A percentile compares a stretch with the other conserved stretches of the same genome.
Evolutionary conservation across 2,329 filamentous ascomycete genomes (phyloP).

Genomic region (Didymella segeticola): DNA sequence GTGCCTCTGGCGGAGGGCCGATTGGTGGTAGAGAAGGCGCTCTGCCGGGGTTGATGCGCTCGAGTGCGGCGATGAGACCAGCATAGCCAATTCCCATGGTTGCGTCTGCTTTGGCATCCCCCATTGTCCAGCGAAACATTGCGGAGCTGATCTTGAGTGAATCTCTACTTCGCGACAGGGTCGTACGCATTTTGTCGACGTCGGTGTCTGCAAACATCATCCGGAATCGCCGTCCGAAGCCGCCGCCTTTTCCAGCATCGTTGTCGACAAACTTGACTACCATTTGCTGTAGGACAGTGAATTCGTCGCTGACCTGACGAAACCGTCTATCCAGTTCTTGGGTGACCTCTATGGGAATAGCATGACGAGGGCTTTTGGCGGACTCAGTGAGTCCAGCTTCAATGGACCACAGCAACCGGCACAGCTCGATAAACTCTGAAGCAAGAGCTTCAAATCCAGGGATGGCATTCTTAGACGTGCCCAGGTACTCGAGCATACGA

Average conservation of each 20-base stretch:
- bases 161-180: conserved; percentile 65
- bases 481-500: conserved; percentile 48
- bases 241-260: conserved; percentile 63
- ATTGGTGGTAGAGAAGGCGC: conserved; percentile 33
- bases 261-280: conserved; percentile 66
- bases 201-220: conserved; percentile 63
- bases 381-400: conserved; percentile 65
- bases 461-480: conserved; percentile 44
- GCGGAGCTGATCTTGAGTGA: conserved; percentile 68
- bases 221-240: conserved; percentile 67
- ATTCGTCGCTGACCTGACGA: conserved; percentile 65
- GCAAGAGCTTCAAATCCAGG: conserved; percentile 61
- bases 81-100: conserved; percentile 72
- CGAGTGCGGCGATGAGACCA: conserved; percentile 69
- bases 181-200: conserved; percentile 65
- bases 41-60: conserved; percentile 54
- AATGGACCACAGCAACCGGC: conserved; percentile 71
- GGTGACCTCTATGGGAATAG: conserved; percentile 66
- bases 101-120: conserved; percentile 63
- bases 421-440: conserved; percentile 71
- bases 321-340: conserved; percentile 71
- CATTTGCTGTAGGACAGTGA: conserved; percentile 69
- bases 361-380: conserved; percentile 55
- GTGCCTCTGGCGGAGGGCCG: conserved; percentile 40
- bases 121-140: conserved; percentile 71